Conservation (phyloP, 108 stramenopile genomes). For the Discostella stelligeroides region DNA sequence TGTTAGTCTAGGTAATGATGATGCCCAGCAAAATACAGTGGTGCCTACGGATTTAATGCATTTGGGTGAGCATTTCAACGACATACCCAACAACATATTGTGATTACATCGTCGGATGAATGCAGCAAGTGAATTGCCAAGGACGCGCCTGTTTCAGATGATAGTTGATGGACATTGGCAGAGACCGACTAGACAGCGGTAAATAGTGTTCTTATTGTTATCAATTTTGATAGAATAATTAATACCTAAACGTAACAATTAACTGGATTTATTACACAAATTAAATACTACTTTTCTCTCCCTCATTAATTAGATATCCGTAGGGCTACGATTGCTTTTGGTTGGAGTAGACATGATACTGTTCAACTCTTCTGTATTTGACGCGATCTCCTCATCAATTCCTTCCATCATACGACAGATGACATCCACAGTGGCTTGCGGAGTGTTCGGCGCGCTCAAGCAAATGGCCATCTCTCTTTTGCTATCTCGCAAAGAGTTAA, state of each 20-base stretch:
- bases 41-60: constrained; percentile 1
- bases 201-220: too few relatives aligned
- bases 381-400: too few relatives aligned
- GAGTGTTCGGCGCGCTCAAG: not conserved
- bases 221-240: too few relatives aligned
- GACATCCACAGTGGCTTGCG: not conserved
- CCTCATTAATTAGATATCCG: too few relatives aligned
- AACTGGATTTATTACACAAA: not conserved
- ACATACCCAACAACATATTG: not conserved
- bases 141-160: not conserved
- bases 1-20: not conserved
- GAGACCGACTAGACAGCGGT: too few relatives aligned
- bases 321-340: constrained; percentile 1
- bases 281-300: too few relatives aligned
- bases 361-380: not conserved
- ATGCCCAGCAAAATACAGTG: not conserved
- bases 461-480: not conserved
- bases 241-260: not conserved
- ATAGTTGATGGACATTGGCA: constrained; percentile 2
- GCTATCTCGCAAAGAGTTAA: not conserved
- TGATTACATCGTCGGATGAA: not conserved
- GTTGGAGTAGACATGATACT: not conserved
- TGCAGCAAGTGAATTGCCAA: not conserved
- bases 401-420: not conserved
- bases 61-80: not conserved